Base-by-base conservation (phyloP, 805 yeast species). In the Dipodascus geniculatus region DNA sequence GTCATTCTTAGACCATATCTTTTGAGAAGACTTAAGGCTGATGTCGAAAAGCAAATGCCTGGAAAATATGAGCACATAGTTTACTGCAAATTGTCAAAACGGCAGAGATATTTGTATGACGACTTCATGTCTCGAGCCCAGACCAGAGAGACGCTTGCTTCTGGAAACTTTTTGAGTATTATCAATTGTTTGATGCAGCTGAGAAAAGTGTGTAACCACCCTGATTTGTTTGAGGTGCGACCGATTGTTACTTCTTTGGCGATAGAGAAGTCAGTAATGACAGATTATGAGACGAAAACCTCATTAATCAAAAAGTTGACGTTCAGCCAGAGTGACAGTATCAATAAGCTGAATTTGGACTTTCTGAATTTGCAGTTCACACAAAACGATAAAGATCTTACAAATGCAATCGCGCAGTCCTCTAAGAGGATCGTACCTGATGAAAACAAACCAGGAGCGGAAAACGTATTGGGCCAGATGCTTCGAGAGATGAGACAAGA, bases 21-120 rank as follows among this genome's bases (percentile, higher is more conserved):
- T 42, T 72, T 93, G 56, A 81, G 99, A 66, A 81, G 99, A 59
- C 76, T 93, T 64, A 93, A 93, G 66, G 88, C 87, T 20, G 99
- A 93, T 68, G 99, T 93, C 14, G 99, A 93, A 63, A 89, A 91
- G 64, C 99, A 93, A 68, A 93, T 93, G 99, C 99, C 99, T 1
- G 96, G 86, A 0, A 93, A 93, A 64, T 87, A 89, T 67, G 99
- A 93, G 66, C 99, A 93, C 67, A 83, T 93, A 55, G 82, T 93
- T 3, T 87, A 86, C 65, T 95, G 99, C 71, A 79, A 96, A 23
- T 71, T 93, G 48, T 89, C 97, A 1, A 89, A 93, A 62, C 78
- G 99, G 58, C 99, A 93, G 66, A 72, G 98, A 56, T 86, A 80
- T 62, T 69, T 93, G 53, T 93, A 93, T 63, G 99, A 93, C 67